Percentiles rank a stretch among this genome's conserved stretches.
These are phyloP conservation scores for Cyberlindnera samutprakarnensis DNA, from an alignment of 805 yeast genomes.

Conservation along the genomic window DNA sequence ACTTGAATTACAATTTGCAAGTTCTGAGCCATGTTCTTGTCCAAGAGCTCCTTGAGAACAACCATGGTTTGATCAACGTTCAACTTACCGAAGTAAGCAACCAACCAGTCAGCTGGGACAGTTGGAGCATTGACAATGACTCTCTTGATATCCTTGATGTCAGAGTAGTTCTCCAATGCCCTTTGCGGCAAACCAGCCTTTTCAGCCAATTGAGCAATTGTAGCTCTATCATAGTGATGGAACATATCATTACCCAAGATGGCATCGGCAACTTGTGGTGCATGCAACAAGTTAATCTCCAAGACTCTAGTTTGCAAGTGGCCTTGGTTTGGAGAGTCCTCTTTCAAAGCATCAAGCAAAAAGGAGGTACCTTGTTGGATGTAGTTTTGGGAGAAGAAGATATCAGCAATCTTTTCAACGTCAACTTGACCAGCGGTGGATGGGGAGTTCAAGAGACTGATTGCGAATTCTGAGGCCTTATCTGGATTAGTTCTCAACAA, in stretches of 20 bases:
- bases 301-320: conserved; percentile 91
- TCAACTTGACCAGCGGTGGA: conserved; percentile 55
- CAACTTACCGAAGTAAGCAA: conserved; percentile 84
- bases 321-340: conserved; percentile 90
- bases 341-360: conserved; percentile 88
- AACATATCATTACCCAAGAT: conserved; percentile 94
- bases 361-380: conserved; percentile 98
- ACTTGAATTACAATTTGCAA: conserved; percentile 92
- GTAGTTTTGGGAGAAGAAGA: conserved; percentile 88
- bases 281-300: conserved; percentile 88
- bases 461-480: conserved; percentile 95
- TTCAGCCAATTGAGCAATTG: conserved; percentile 88
- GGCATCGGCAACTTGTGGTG: conserved; percentile 99
- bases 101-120: conserved; percentile 90
- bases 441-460: conserved; percentile 65
- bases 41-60: conserved; percentile 80
- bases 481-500: conserved; percentile 93
- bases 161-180: conserved; percentile 93
- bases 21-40: conserved; percentile 73
- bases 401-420: conserved; percentile 82
- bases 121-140: conserved; percentile 82
- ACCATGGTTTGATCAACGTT: conserved; percentile 90
- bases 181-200: conserved; percentile 94
- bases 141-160: conserved; percentile 90
- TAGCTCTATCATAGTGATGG: conserved; percentile 89